Conservation (phyloP, 75 land plant genomes). For the Selaginella moellendorffii region DNA sequence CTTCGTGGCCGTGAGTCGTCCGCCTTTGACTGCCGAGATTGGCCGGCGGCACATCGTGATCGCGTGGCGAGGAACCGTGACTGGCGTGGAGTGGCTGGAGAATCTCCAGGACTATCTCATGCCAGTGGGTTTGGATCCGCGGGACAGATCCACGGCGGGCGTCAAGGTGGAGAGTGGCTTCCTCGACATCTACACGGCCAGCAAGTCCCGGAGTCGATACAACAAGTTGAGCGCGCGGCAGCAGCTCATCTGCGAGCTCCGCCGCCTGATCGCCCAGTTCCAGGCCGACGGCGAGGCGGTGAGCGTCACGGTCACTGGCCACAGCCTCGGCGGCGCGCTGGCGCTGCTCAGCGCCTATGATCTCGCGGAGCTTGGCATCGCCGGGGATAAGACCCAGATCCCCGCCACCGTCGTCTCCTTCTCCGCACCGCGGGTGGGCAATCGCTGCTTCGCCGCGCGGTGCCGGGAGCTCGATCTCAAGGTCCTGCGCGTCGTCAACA, state of each 20-base stretch:
- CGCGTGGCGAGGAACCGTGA: slow-evolving; percentile 54
- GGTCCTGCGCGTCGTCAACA: not conserved
- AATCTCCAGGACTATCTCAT: slow-evolving; percentile 37
- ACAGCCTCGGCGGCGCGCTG: no score
- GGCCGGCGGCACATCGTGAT: slow-evolving; percentile 48
- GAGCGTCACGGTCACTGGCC: no score
- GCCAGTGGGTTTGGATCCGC: slow-evolving; percentile 34
- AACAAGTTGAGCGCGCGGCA: slow-evolving; percentile 8
- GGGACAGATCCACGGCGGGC: slow-evolving; percentile 3
- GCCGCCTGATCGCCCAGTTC: slow-evolving; percentile 22
- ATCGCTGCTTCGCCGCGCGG: not conserved
- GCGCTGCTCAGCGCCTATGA: slow-evolving; percentile 55
- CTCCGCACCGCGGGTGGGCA: not conserved
- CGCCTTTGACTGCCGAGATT: slow-evolving; percentile 10
- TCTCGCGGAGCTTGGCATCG: no score
- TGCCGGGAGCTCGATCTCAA: not conserved
- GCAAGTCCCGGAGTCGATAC: slow-evolving; percentile 25
- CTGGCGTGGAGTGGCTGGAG: slow-evolving; percentile 44
- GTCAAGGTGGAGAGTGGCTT: slow-evolving; percentile 60
- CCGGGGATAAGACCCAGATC: not conserved
- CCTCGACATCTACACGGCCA: slow-evolving; percentile 42
- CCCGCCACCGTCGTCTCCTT: not conserved
- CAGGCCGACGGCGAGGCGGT: slow-evolving; percentile 38
- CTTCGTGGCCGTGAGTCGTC: slow-evolving; percentile 43
- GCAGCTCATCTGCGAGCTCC: slow-evolving; percentile 23